Base-by-base conservation (phyloP, 148 eudicot genomes). In the Silene conica region DNA sequence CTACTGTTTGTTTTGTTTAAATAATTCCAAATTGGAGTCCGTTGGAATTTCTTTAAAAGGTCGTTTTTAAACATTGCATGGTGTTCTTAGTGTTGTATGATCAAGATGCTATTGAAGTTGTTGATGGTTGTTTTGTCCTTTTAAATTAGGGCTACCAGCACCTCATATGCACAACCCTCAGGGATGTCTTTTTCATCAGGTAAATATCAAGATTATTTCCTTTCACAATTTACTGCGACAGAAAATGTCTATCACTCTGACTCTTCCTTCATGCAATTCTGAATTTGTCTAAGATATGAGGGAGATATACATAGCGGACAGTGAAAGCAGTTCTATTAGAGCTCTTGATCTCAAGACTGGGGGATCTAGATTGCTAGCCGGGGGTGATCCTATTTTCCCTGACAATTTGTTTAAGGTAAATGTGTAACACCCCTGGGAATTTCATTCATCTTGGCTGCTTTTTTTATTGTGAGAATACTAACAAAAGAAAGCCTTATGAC, bases 161-260 rank as follows among this genome's bases (percentile, higher is more conserved):
- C 98, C 45, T 91, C 98, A 73, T 94, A 85, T 84, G 98, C 98
- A 50, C 98, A 94, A 77, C 98, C 98, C 81, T 94, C 98, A 74
- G 98, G 98, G 81, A 87, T 94, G 74, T 88, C 97, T 59, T 81
- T 94, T 75, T 89, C 98, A n/a, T 85, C 87, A 58, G 97, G 97
- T 89, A 91, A 61, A 48, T 50, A 63, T 55, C 25, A 28, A 68
- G 67, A 48, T 64, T n/a, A 19, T 59, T 16, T 56, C 25, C 14
- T 73, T 21, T 73, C 55, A 26, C 63, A 55, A 66, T 59, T 48
- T 60, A 15, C 64, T 50, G 31, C 12, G 59, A 43, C 46, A 48
- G 23, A 55, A 23, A 48, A 4, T 12, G 48, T 60, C 14, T 50
- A 2, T 50, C 16, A 50, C 55, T 74, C 28, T 22, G 45, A 28